Conservation (phyloP, 1,284 basidiomycete species). For the Ceratobasidium sp. region DNA sequence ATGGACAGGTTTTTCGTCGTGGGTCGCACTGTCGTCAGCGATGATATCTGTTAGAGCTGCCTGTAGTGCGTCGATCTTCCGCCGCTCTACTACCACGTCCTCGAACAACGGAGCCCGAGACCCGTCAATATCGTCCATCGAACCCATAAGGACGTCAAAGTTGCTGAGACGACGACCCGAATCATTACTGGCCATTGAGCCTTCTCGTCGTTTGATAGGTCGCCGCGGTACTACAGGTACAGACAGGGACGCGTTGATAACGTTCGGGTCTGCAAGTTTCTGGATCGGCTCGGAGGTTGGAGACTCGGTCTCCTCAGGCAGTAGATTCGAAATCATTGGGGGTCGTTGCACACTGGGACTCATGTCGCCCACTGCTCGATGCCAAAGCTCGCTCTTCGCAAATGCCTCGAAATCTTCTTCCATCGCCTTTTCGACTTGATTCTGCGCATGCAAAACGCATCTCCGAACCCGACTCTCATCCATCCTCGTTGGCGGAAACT, state of each 20-base stretch:
- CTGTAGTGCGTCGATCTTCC: conserved; percentile 86
- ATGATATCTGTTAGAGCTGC: conserved; percentile 94
- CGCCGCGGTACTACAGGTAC: conserved; percentile 29
- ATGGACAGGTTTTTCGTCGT: conserved; percentile 1
- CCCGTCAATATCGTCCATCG: conserved; percentile 59
- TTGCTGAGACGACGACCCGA: conserved; percentile 55
- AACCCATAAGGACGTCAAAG: conserved; percentile 75
- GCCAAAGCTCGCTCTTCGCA: conserved; percentile 85
- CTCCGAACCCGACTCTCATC: conserved; percentile 70
- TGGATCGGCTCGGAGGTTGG: neutral
- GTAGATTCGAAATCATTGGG: neutral
- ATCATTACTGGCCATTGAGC: conserved; percentile 25
- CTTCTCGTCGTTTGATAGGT: conserved; percentile 16
- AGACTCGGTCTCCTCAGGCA: conserved; percentile 24
- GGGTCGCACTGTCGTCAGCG: conserved; percentile 64
- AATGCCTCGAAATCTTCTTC: conserved; percentile 91
- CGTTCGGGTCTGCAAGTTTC: neutral
- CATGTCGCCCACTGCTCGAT: conserved; percentile 82
- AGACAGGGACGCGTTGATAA: conserved; percentile 26
- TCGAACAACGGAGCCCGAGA: conserved; percentile 79
- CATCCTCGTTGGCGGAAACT: conserved; percentile 48
- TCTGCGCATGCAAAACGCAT: conserved; percentile 83
- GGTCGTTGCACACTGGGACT: conserved; percentile 47
- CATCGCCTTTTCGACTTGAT: conserved; percentile 87
- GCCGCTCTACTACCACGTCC: conserved; percentile 70